phyloP scores from a whole-genome alignment of 129 eudicot genomes.

The Lactuca sativa region DNA sequence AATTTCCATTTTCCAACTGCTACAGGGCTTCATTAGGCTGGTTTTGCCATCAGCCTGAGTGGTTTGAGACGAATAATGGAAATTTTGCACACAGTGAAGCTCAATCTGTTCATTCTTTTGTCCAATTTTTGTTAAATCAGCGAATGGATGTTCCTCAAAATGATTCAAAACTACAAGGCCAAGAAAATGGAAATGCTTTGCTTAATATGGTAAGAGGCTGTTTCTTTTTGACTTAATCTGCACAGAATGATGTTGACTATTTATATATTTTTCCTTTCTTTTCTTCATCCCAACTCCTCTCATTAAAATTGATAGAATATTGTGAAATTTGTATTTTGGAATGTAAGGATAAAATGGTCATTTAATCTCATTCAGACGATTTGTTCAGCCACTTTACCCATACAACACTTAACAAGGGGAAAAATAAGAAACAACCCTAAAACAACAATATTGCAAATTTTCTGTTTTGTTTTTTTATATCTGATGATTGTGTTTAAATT shows the following conservation, averaged over 20 bases:
- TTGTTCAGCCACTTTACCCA: too few relatives aligned
- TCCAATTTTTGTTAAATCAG: slow-evolving; percentile 72
- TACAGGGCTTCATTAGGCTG: slow-evolving; percentile 93
- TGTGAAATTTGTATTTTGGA: too few relatives aligned
- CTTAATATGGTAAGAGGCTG: slow-evolving; percentile 53
- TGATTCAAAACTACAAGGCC: slow-evolving; percentile 61
- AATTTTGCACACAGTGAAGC: slow-evolving; percentile 86
- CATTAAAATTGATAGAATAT: too few relatives aligned
- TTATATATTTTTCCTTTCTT: too few relatives aligned
- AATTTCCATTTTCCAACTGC: slow-evolving; percentile 1
- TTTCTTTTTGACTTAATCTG: not conserved
- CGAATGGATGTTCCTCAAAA: slow-evolving; percentile 54
- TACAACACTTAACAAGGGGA: too few relatives aligned
- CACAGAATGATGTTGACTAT: too few relatives aligned
- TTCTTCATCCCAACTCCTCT: too few relatives aligned
- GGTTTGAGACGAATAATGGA: slow-evolving; percentile 71
- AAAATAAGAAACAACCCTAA: too few relatives aligned
- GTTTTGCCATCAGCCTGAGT: slow-evolving; percentile 94
- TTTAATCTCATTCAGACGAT: too few relatives aligned
- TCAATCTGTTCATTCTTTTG: slow-evolving; percentile 79
- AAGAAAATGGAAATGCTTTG: slow-evolving; percentile 65
- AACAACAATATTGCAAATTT: not conserved
- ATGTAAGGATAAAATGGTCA: too few relatives aligned
- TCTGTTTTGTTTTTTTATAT: not conserved
- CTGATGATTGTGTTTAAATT: slow-evolving; percentile 22